A percentile compares a stretch with the other conserved stretches of the same genome.
These are phyloP conservation scores for Balansia obtecta DNA, from an alignment of 2,329 filamentous ascomycete genomes.

Conservation along the genomic window DNA sequence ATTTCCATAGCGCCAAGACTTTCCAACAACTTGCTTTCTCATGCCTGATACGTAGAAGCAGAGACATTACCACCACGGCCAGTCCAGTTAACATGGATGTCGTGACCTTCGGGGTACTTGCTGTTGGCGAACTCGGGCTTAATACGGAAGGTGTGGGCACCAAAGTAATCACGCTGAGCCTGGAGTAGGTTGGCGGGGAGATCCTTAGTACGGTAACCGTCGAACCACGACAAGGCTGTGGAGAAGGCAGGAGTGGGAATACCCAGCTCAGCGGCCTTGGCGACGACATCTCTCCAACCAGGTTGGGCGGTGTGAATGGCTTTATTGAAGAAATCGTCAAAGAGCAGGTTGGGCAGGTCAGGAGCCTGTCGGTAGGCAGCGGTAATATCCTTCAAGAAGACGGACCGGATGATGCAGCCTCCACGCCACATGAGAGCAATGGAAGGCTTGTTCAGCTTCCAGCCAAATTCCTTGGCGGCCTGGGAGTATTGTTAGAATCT, in stretches of 20 bases:
- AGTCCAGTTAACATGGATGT: slow-evolving; percentile 99
- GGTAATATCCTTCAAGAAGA: slow-evolving; percentile 99
- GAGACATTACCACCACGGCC: slow-evolving; percentile 95
- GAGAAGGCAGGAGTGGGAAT: slow-evolving; percentile 95
- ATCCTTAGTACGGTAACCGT: slow-evolving; percentile 94
- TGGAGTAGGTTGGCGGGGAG: slow-evolving; percentile 96
- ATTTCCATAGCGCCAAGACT: background rate
- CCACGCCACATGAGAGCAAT: slow-evolving; percentile 99
- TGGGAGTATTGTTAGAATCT: slow-evolving; percentile 21
- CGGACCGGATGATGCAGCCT: slow-evolving; percentile 98
- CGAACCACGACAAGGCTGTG: slow-evolving; percentile 95
- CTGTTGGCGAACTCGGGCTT: slow-evolving; percentile 67
- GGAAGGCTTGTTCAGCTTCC: slow-evolving; percentile 99
- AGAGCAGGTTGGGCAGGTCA: slow-evolving; percentile 94
- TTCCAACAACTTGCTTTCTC: slow-evolving; percentile 25
- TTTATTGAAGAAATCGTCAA: slow-evolving; percentile 99
- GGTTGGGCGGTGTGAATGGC: slow-evolving; percentile 93
- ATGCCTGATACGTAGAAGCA: slow-evolving; percentile 95
- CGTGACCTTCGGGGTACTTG: slow-evolving; percentile 72
- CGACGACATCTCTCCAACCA: slow-evolving; percentile 83
- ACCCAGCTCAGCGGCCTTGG: slow-evolving; percentile 85
- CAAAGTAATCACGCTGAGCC: slow-evolving; percentile 99
- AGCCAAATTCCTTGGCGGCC: slow-evolving; percentile 90
- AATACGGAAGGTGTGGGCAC: slow-evolving; percentile 80
- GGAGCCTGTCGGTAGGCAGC: slow-evolving; percentile 89